These are phyloP conservation scores for Alternaria hordeiaustralica DNA, from an alignment of 2,329 filamentous ascomycete genomes.

Conservation along the genomic window DNA sequence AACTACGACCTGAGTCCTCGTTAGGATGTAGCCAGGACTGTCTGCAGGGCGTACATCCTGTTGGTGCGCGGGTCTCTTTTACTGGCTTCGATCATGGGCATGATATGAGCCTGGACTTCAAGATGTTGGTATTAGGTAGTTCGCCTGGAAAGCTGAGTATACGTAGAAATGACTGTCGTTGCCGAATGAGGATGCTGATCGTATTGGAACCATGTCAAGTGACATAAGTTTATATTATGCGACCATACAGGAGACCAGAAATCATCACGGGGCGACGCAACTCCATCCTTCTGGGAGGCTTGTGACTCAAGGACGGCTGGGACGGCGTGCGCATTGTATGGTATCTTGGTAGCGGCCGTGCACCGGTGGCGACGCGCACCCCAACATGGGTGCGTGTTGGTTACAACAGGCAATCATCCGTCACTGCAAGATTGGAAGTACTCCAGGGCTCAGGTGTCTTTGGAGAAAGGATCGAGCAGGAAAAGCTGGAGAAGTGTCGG, in stretches of 20 bases:
- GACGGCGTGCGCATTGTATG: neutral
- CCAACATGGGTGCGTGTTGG: neutral
- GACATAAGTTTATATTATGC: neutral
- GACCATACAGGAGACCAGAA: neutral
- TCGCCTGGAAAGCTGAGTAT: neutral
- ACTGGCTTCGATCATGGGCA: neutral
- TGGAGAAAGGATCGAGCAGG: neutral
- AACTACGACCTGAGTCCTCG: slow-evolving; percentile 3
- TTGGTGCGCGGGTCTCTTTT: neutral
- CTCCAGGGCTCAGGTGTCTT: neutral
- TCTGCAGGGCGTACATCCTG: neutral
- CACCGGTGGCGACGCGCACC: neutral
- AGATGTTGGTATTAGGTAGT: neutral
- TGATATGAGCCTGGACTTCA: neutral
- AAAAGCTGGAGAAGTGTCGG: fast-evolving
- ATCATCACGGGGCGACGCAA: neutral
- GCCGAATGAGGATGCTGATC: neutral
- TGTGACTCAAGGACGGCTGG: neutral
- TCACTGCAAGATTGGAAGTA: fast-evolving
- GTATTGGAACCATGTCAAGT: neutral
- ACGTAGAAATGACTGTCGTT: neutral
- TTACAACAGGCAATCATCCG: neutral
- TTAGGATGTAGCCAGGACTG: slow-evolving; percentile 22
- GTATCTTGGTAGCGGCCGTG: neutral
- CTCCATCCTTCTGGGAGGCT: neutral